phyloP scores from a whole-genome alignment of 345 rosid genomes.

The Pseudoturritis turrita region DNA sequence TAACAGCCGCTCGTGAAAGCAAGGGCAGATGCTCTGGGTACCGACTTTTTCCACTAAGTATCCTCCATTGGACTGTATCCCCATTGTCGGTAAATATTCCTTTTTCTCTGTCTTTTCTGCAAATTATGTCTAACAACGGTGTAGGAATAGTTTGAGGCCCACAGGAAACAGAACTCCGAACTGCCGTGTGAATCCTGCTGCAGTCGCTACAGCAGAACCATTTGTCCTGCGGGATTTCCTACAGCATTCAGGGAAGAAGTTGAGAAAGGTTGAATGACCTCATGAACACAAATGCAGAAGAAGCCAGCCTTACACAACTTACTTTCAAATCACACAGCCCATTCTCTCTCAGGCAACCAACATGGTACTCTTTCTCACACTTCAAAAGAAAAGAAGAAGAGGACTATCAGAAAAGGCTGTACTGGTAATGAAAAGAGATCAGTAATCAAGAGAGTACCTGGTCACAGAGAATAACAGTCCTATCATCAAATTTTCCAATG shows the following conservation, averaged over 20 bases:
- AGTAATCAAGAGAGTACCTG: slow-evolving; percentile 56
- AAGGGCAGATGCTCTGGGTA: slow-evolving; percentile 58
- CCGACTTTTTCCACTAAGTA: slow-evolving; percentile 80
- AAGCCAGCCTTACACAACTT: slow-evolving; percentile 30
- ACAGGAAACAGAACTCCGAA: slow-evolving; percentile 56
- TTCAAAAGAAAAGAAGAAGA: slow-evolving; percentile 29
- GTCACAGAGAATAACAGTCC: slow-evolving; percentile 90
- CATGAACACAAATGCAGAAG: neutral
- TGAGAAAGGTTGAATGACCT: slow-evolving; percentile 16
- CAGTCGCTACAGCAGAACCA: slow-evolving; percentile 95
- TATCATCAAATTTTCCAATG: slow-evolving; percentile 60
- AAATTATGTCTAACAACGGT: slow-evolving; percentile 47
- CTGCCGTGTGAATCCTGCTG: slow-evolving; percentile 50
- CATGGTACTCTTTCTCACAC: slow-evolving; percentile 98
- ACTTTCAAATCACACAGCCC: slow-evolving; percentile 80
- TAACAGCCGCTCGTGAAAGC: slow-evolving; percentile 74
- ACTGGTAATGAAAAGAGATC: neutral
- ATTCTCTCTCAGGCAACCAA: slow-evolving; percentile 80
- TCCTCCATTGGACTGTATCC: slow-evolving; percentile 65
- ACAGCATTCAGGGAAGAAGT: slow-evolving; percentile 4
- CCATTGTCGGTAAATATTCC: slow-evolving; percentile 44
- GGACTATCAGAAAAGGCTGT: slow-evolving; percentile 19
- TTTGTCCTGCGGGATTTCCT: slow-evolving; percentile 80
- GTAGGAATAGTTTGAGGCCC: slow-evolving; percentile 57
- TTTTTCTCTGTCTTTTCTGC: slow-evolving; percentile 64